Base-by-base conservation (phyloP, 805 yeast genomes). In the Metschnikowia continentalis region DNA sequence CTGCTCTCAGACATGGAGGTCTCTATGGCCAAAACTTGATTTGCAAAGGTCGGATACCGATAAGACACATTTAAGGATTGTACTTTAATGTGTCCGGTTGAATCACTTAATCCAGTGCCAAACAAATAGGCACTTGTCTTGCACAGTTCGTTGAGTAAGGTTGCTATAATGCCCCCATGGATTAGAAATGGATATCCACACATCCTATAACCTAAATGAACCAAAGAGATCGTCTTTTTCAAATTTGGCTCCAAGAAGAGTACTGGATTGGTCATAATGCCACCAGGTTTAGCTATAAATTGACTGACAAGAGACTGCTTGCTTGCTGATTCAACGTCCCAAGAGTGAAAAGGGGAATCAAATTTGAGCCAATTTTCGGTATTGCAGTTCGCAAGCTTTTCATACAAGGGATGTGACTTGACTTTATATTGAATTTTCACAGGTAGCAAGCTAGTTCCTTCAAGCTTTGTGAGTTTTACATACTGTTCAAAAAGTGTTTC, bases 141-240 rank as follows among this genome's bases (percentile, higher is more conserved):
- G 69, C 84, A 78, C 6, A 86, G 77, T 58, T 90, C 96, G 61
- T 89, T 94, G 49, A 90, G 69, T 1, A 90, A 70, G 0, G 95
- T 84, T 7, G 91, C 95, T 32, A 90, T 64, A 30, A 91, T 80
- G 0, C 97, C 97, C 3, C 97, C 97, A 63, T 90, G 97, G 2
- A 89, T 78, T 17, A 91, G 69, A 59, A 88, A 84, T 2, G 97
- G 97, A 63, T 86, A 90, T 0, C 97, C 97, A 40, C 92, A 83
- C 19, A 90, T 66, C 54, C 78, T 79, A 61, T 84, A 81, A 0
- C 97, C 97, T 47, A 86, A 75, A 63, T 89, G 95, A 23, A 88
- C 74, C 5, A 90, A 76, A 0, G 89, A 78, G 1, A 87, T 75
- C 0, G 85, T 77, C 57, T 87, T 86, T 47, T 77, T 75, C 0